Conservation (phyloP, 2,329 filamentous ascomycete species). For the Colletotrichum magnum region DNA sequence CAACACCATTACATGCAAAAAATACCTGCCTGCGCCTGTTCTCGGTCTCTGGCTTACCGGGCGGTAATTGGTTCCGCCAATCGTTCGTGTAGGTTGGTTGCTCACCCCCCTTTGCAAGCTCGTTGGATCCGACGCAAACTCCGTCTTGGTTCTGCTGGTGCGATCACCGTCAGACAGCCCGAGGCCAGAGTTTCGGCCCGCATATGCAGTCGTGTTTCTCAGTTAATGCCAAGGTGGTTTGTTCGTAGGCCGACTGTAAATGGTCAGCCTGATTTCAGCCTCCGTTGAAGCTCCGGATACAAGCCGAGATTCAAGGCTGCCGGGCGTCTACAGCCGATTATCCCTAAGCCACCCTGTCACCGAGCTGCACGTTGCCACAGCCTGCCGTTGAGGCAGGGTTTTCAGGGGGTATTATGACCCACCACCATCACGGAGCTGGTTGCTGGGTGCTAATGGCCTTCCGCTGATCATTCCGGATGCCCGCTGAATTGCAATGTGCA, state of each 20-base stretch:
- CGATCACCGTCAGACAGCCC: background rate
- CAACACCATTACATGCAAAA: background rate
- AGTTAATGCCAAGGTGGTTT: background rate
- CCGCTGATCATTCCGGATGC: background rate
- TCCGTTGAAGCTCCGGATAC: background rate
- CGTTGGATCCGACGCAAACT: background rate
- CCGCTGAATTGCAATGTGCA: background rate
- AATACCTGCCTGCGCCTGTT: background rate
- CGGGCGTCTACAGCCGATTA: background rate
- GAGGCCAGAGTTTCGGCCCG: background rate
- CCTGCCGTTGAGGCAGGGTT: background rate
- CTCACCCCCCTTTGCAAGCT: background rate
- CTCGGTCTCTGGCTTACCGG: background rate
- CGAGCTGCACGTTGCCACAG: background rate
- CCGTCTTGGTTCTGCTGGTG: background rate
- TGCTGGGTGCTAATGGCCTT: background rate
- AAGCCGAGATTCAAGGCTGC: background rate
- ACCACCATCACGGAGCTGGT: background rate
- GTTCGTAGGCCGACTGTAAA: background rate
- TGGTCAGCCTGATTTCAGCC: slow-evolving; percentile 1
- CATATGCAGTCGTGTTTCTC: background rate
- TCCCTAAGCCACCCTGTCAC: background rate
- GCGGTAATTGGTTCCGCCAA: background rate
- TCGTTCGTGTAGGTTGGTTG: background rate
- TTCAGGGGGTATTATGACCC: background rate